Conservation (phyloP, 108 stramenopile species). For the Nitzschia sp. region DNA sequence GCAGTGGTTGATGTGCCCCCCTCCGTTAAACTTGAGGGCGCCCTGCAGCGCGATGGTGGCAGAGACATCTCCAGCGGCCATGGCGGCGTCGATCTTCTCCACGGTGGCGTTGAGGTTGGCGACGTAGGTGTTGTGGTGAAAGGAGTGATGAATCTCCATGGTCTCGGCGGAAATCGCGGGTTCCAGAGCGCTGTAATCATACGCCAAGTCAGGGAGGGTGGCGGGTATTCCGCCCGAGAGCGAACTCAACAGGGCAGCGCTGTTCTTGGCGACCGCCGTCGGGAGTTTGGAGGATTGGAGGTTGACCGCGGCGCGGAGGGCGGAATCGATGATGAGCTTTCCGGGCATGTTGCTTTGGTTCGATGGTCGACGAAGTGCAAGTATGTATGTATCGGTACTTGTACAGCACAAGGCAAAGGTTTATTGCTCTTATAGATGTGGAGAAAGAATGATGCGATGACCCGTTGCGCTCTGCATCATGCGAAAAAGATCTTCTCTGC, state of each 20-base stretch:
- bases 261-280: conserved; percentile 50
- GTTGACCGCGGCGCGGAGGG: conserved; percentile 78
- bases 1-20: conserved; percentile 98
- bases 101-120: conserved; percentile 88
- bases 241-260: conserved; percentile 72
- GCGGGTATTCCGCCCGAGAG: conserved; percentile 55
- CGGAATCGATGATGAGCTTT: conserved; percentile 56
- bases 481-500: background rate
- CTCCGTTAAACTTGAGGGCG: conserved; percentile 98
- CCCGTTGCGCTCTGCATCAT: background rate
- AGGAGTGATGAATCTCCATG: conserved; percentile 94
- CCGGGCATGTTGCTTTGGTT: conserved; percentile 38
- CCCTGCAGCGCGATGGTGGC: conserved; percentile 71
- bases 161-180: conserved; percentile 90
- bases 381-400: background rate
- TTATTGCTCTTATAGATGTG: background rate
- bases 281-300: conserved; percentile 75
- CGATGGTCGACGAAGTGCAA: background rate
- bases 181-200: conserved; percentile 90
- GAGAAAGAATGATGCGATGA: background rate
- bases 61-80: conserved; percentile 73
- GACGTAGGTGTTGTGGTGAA: conserved; percentile 95
- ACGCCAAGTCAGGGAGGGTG: conserved; percentile 85
- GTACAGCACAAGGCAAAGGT: background rate
- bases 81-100: conserved; percentile 86